Conservation (phyloP, 1,139 yeast species). For the Suhomyces maxii region DNA sequence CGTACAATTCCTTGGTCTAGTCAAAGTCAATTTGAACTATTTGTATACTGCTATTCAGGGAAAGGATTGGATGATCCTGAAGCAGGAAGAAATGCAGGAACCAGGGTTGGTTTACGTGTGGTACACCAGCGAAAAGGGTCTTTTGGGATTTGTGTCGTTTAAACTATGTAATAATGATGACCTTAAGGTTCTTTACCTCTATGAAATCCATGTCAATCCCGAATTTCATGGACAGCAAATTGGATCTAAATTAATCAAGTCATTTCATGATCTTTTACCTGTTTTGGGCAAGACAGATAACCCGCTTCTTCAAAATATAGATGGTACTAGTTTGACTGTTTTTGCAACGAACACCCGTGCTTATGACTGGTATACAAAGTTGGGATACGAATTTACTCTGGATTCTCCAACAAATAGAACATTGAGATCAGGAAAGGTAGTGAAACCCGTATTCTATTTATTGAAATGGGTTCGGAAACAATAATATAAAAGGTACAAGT, state of each 20-base stretch:
- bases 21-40: constrained; percentile 33
- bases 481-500: neutral
- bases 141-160: constrained; percentile 43
- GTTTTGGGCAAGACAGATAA: constrained; percentile 12
- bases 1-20: constrained; percentile 21
- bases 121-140: constrained; percentile 18
- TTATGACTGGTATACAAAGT: constrained; percentile 39
- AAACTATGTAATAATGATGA: constrained; percentile 36
- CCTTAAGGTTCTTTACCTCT: constrained; percentile 45
- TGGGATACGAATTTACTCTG: constrained; percentile 39
- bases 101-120: constrained; percentile 43
- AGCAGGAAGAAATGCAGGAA: constrained; percentile 47
- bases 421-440: constrained; percentile 37
- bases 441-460: constrained; percentile 45
- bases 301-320: constrained; percentile 12
- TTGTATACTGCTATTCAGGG: constrained; percentile 36
- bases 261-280: constrained; percentile 28
- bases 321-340: constrained; percentile 49
- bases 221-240: constrained; percentile 28
- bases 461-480: constrained; percentile 14
- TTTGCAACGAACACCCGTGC: constrained; percentile 49
- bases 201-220: constrained; percentile 51
- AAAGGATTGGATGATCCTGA: constrained; percentile 43
- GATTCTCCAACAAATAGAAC: constrained; percentile 47
- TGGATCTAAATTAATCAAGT: constrained; percentile 36